Base-by-base conservation (phyloP, 495 filamentous ascomycete genomes). In the Chaetomidium leptoderma region DNA sequence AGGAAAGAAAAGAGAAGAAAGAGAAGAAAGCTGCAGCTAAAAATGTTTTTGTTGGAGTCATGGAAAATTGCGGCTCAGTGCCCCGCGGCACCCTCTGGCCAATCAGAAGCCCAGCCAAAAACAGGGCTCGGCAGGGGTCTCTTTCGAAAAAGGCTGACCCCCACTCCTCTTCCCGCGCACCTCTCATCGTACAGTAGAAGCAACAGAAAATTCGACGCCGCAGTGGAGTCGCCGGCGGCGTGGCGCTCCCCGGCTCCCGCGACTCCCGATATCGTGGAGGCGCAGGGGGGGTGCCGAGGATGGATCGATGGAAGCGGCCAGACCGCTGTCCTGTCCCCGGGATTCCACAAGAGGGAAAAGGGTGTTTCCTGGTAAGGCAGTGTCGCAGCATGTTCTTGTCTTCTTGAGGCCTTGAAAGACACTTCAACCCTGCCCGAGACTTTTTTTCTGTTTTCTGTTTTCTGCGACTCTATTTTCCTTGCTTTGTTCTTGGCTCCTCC, bases 1-100 rank as follows among this genome's bases (percentile, higher is more conserved):
- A 76, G 72, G 71, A 72, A 75, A 74, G 68, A 74, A 72, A 70
- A 68, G 63, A 68, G 57, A 58, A 64, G 58, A 42, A 54, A 50
- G 27, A 48, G 60, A 51, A 59, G 57, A 61, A 52, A 62, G 43
- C 24, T 32, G 36, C 23, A 27, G 37, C 19, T 11, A 23, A 14
- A 46, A 33, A 14, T 45, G 59, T 58, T 62, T 68, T 64, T 69
- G 59, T 64, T 69, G 59, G 61, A 64, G 66, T 67, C 63, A 68
- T 60, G 55, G n/a, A 35, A 46, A 58, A 51, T 52, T 57, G 61
- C 46, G 61, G 57, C 61, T 63, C 61, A 27, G 55, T 53, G 57
- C 52, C 52, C 54, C 21, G 36, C 43, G 46, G 39, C 1, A 10
- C 1, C 4, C 8, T 30, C 13, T 19, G 8, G 24, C 53, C 53